Conservation (phyloP, 768 basidiomycete genomes). For the Terana coerulea region DNA sequence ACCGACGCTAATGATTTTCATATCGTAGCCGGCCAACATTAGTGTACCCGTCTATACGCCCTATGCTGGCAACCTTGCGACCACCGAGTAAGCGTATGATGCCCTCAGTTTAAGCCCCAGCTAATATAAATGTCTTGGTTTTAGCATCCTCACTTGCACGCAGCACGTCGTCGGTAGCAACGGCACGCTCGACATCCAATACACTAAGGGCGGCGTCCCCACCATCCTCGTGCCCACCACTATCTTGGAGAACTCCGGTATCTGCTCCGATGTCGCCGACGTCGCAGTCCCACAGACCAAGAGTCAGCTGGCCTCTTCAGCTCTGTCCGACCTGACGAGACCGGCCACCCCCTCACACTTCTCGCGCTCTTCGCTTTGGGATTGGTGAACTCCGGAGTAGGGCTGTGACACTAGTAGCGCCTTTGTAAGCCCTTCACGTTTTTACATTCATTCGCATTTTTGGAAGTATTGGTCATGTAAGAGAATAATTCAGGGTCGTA, state of each 20-base stretch:
- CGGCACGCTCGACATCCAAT: constrained; percentile 58
- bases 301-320: constrained; percentile 13
- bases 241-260: constrained; percentile 31
- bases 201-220: constrained; percentile 59
- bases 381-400: constrained; percentile 6
- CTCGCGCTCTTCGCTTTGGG: constrained; percentile 10
- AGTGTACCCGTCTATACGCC: constrained; percentile 58
- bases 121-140: constrained; percentile 9
- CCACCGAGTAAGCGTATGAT: constrained; percentile 50
- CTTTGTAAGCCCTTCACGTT: background rate
- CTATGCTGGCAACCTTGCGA: constrained; percentile 42
- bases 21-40: constrained; percentile 48
- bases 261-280: constrained; percentile 29
- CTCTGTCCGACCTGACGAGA: constrained; percentile 1
- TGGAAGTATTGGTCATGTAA: constrained; percentile 6
- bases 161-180: constrained; percentile 68
- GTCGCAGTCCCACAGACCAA: constrained; percentile 2
- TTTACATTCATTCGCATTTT: constrained; percentile 5
- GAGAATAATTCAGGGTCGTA: constrained; percentile 5
- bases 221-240: constrained; percentile 47
- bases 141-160: constrained; percentile 58
- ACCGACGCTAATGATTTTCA: background rate
- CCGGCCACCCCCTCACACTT: constrained; percentile 5
- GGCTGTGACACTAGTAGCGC: constrained; percentile 3
- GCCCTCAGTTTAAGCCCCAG: background rate